These are phyloP conservation scores for Pascua sp. DNA, from an alignment of 1,284 basidiomycete genomes.

Conservation along the genomic window DNA sequence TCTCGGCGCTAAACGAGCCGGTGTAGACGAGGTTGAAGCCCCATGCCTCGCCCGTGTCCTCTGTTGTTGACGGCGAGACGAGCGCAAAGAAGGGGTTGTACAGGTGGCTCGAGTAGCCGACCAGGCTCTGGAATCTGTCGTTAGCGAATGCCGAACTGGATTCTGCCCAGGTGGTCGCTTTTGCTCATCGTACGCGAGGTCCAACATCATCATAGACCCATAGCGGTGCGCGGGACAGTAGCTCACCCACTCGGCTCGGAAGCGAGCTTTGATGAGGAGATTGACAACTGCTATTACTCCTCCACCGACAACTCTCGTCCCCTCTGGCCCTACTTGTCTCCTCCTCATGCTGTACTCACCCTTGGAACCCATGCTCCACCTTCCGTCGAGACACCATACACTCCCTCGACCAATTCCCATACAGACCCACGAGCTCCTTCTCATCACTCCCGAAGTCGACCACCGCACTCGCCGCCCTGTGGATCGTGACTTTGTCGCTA, in stretches of 20 bases:
- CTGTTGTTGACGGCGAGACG: conserved; percentile 18
- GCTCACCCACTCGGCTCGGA: no score
- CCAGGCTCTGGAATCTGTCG: conserved; percentile 23
- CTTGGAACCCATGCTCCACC: conserved; percentile 25
- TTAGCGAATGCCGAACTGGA: no score
- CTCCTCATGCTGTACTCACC: conserved; percentile 15
- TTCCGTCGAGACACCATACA: conserved; percentile 10
- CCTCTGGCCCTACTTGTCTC: background rate
- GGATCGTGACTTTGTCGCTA: conserved; percentile 13
- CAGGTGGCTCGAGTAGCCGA: conserved; percentile 31
- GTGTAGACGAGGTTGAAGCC: conserved; percentile 30
- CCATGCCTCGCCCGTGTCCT: conserved; percentile 22
- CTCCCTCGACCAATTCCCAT: conserved; percentile 34
- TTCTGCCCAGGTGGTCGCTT: no score
- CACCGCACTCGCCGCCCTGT: conserved; percentile 18
- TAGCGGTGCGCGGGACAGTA: no score
- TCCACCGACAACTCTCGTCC: background rate
- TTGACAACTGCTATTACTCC: background rate
- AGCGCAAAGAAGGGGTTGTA: conserved; percentile 33
- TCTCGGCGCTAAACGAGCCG: conserved; percentile 22
- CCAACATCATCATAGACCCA: no score
- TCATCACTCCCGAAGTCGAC: conserved; percentile 20
- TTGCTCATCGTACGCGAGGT: no score
- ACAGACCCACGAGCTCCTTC: conserved; percentile 25
- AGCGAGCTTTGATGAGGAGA: no score